Evolutionary conservation across 805 yeast species (phyloP).

Genomic region (Metschnikowia sp.): DNA sequence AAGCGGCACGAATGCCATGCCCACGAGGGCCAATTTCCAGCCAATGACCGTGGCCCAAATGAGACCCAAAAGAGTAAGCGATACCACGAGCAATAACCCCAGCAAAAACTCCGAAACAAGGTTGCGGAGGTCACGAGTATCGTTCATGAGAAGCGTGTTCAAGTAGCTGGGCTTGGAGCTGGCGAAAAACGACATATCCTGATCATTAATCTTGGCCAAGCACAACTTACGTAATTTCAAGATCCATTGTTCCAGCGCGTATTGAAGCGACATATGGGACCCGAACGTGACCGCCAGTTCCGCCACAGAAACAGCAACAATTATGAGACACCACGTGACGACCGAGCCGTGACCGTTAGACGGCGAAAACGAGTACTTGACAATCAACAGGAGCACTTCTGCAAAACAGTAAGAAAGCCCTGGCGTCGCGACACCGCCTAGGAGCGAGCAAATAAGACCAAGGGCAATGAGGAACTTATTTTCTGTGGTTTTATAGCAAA

Average conservation of each 20-base stretch:
- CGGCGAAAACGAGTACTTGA: constrained; percentile 13
- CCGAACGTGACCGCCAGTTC: constrained; percentile 60
- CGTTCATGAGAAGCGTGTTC: constrained; percentile 72
- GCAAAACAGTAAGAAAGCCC: constrained; percentile 77
- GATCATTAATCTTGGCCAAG: constrained; percentile 48
- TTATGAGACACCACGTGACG: constrained; percentile 58
- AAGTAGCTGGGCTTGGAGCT: constrained; percentile 47
- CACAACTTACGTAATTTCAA: constrained; percentile 46
- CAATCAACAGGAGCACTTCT: constrained; percentile 58
- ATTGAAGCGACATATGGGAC: constrained; percentile 49
- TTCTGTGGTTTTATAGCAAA: constrained; percentile 21
- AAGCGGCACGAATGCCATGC: constrained; percentile 70
- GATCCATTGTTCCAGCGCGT: constrained; percentile 69
- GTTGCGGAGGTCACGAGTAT: constrained; percentile 70
- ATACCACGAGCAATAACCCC: constrained; percentile 48
- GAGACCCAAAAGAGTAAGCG: constrained; percentile 57
- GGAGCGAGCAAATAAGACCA: constrained; percentile 53
- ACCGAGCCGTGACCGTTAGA: constrained; percentile 11
- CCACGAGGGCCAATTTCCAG: constrained; percentile 85
- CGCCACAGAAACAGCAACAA: constrained; percentile 58
- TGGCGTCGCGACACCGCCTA: constrained; percentile 68
- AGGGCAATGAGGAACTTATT: constrained; percentile 27
- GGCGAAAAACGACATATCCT: constrained; percentile 53
- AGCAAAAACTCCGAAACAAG: constrained; percentile 62
- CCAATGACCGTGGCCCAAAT: constrained; percentile 78